Conservation (phyloP, 2,329 filamentous ascomycete genomes). For the Rhynchosporium graminicola region DNA sequence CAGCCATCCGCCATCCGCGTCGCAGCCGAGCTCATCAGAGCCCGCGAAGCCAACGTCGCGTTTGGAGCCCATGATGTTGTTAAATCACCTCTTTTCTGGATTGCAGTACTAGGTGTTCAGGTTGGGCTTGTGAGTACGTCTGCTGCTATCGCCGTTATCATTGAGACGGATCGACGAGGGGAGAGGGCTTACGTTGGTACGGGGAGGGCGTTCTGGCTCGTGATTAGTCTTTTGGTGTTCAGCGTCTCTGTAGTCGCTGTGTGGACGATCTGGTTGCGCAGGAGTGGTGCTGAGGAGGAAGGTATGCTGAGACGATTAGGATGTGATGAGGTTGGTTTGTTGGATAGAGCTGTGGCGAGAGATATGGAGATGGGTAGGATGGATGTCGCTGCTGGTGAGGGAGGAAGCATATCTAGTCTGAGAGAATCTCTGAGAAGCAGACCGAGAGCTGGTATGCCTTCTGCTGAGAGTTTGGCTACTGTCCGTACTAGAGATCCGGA, state of each 20-base stretch:
- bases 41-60: not conserved
- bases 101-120: not conserved
- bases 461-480: not conserved
- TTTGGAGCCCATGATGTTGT: conserved; percentile 8
- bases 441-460: conserved; percentile 2
- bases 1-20: not conserved
- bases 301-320: not conserved
- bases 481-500: conserved; percentile 1
- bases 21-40: conserved; percentile 12
- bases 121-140: conserved; percentile 8
- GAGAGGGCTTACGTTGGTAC: conserved; percentile 1
- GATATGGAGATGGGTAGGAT: conserved; percentile 11
- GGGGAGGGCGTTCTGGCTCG: conserved; percentile 15
- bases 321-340: conserved; percentile 15
- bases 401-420: not conserved
- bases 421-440: not conserved
- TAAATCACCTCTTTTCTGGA: conserved; percentile 7
- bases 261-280: conserved; percentile 3
- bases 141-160: conserved; percentile 6
- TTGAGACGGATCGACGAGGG: not conserved
- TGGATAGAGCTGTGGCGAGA: conserved; percentile 10
- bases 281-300: conserved; percentile 6
- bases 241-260: not conserved
- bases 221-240: conserved; percentile 6
- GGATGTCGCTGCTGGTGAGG: not conserved